Evolutionary conservation across 805 yeast species (phyloP).

Genomic region (Lipomyces orientalis): DNA sequence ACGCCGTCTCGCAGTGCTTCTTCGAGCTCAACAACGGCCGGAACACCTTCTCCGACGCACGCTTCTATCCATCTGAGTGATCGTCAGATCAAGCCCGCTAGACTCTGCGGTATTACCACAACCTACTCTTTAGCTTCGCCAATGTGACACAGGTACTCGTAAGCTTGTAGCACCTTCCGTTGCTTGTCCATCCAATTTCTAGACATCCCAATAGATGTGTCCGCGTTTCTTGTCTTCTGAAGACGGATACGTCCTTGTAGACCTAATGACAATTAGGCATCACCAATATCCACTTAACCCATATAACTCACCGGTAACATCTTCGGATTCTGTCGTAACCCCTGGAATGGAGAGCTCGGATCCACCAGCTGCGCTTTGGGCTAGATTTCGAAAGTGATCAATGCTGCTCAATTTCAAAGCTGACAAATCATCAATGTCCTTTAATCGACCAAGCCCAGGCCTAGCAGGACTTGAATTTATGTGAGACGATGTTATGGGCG

Average conservation of each 20-base stretch:
- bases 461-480: constrained; percentile 21
- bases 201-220: constrained; percentile 1
- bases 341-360: constrained; percentile 40
- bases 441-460: constrained; percentile 14
- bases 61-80: constrained; percentile 66
- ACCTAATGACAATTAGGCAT: constrained; percentile 32
- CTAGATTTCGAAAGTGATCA: constrained; percentile 40
- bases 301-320: constrained; percentile 39
- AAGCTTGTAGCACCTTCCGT: constrained; percentile 56
- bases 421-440: constrained; percentile 30
- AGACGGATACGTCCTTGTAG: constrained; percentile 45
- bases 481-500: constrained; percentile 24
- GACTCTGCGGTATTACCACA: not conserved
- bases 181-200: constrained; percentile 50
- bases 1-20: constrained; percentile 84
- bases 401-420: constrained; percentile 38
- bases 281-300: not conserved
- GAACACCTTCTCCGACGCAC: constrained; percentile 62
- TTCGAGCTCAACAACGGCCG: constrained; percentile 63
- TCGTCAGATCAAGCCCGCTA: not conserved
- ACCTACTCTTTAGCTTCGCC: constrained; percentile 68
- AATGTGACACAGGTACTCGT: constrained; percentile 81
- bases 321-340: constrained; percentile 43
- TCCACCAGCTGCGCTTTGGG: constrained; percentile 16
- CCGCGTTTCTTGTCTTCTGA: constrained; percentile 42